These are phyloP conservation scores for Sequoiadendron giganteum DNA, from an alignment of 75 land plant species.

Conservation along the genomic window DNA sequence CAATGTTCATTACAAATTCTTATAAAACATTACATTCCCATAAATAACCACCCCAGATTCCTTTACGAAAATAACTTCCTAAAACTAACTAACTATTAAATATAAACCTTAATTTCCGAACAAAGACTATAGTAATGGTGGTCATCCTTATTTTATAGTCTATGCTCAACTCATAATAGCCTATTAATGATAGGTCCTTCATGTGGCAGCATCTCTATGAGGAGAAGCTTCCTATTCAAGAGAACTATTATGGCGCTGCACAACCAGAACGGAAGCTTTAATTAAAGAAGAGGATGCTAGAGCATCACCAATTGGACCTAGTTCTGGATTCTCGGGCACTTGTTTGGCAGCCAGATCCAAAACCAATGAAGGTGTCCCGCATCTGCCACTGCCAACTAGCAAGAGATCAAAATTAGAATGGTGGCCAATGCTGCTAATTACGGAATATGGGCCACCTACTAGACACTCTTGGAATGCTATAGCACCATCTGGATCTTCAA, in stretches of 20 bases:
- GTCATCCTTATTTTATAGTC: no score
- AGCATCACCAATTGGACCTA: constrained; percentile 56
- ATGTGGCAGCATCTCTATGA: background rate
- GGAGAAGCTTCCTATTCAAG: background rate
- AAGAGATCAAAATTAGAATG: background rate
- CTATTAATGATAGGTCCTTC: no score
- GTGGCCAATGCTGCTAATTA: background rate
- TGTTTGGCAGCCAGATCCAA: background rate
- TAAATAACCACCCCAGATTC: no score
- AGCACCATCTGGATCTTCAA: background rate
- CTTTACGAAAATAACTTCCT: no score
- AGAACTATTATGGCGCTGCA: constrained; percentile 30
- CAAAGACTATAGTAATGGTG: no score
- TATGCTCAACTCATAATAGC: no score
- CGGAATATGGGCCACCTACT: background rate
- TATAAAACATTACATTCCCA: no score
- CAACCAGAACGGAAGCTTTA: constrained; percentile 38
- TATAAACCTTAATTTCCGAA: no score
- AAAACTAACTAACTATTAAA: no score
- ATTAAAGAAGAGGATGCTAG: constrained; percentile 33
- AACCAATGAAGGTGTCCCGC: background rate
- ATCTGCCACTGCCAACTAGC: background rate
- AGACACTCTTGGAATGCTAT: background rate
- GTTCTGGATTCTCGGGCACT: constrained; percentile 43
- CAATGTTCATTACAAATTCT: no score